Conservation (phyloP, 2,329 filamentous ascomycete species). For the Penicillium olsonii region DNA sequence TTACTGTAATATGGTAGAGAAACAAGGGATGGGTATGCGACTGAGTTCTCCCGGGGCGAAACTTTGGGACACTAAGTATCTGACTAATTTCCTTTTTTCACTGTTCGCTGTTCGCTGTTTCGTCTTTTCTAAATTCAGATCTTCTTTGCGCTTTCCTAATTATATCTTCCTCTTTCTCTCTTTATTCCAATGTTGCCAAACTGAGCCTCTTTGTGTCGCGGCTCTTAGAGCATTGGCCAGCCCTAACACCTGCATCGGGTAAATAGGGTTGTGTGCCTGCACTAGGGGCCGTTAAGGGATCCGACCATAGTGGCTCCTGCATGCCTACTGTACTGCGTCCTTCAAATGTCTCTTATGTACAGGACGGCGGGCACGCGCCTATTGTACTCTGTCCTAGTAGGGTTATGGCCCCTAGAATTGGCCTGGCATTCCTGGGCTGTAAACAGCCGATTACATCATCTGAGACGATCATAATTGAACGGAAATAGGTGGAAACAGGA, state of each 20-base stretch:
- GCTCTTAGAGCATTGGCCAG: constrained; percentile 15
- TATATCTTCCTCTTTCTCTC: neutral
- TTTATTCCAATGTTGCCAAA: too few relatives aligned
- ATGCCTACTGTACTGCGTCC: too few relatives aligned
- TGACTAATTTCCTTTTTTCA: neutral
- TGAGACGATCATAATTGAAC: constrained; percentile 1
- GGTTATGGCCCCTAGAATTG: neutral
- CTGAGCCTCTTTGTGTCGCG: neutral
- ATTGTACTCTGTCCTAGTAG: neutral
- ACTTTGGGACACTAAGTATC: constrained; percentile 10
- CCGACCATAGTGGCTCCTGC: neutral
- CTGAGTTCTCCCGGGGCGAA: constrained; percentile 6
- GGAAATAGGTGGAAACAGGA: neutral
- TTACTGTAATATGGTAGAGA: constrained; percentile 14
- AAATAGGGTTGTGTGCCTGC: constrained; percentile 24
- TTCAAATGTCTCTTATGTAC: neutral
- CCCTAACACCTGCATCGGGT: constrained; percentile 26
- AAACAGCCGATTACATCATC: constrained; percentile 15
- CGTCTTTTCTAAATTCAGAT: neutral
- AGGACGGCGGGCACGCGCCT: neutral
- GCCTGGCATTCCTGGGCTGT: constrained; percentile 2
- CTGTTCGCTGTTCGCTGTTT: too few relatives aligned
- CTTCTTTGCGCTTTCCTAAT: neutral
- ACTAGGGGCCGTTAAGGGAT: constrained; percentile 9
- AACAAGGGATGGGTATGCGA: constrained; percentile 24